Percentiles rank a stretch among this genome's conserved stretches.
Conservation (phyloP, 345 rosid species). For the Boechera retrofracta region DNA sequence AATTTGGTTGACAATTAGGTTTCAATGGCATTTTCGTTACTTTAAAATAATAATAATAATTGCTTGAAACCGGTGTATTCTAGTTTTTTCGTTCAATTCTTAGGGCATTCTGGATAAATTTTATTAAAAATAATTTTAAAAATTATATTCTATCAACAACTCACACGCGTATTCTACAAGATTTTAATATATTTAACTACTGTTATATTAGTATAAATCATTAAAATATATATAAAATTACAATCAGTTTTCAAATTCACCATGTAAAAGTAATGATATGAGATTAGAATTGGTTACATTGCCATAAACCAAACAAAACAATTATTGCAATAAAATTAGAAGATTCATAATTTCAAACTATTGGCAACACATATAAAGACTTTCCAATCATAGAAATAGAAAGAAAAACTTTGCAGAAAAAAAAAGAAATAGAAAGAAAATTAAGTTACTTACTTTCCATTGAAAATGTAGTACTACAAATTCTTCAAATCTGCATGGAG, state of each 20-base stretch:
- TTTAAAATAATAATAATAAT: no score
- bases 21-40: no score
- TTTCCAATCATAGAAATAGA: not conserved
- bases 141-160: not conserved
- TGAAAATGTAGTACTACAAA: not conserved
- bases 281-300: no score
- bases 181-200: no score
- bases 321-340: not conserved
- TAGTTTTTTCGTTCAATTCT: no score
- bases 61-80: no score
- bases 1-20: no score
- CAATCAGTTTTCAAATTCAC: not conserved
- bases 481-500: not conserved
- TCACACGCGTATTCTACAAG: not conserved
- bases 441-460: conserved; percentile 8
- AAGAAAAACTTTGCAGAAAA: not conserved
- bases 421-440: not conserved
- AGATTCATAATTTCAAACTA: not conserved
- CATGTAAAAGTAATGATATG: not conserved
- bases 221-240: not conserved
- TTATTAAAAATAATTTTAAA: not conserved
- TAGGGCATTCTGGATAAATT: no score
- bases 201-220: not conserved
- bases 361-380: not conserved
- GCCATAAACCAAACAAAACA: not conserved